Conservation (phyloP, 2,329 filamentous ascomycete species). For the Juglanconis oblonga region DNA sequence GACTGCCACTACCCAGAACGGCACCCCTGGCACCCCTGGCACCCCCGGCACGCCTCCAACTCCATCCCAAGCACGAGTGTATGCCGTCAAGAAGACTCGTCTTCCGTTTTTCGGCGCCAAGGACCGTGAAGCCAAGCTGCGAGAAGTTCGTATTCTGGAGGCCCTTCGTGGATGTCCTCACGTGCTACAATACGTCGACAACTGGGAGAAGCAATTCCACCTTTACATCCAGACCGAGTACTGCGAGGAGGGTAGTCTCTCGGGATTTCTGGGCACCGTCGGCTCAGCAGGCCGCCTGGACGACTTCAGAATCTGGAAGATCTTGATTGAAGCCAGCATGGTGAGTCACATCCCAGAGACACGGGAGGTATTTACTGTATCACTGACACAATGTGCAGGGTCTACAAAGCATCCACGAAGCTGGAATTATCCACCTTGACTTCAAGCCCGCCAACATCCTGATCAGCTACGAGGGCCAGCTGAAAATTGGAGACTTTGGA, state of each 20-base stretch:
- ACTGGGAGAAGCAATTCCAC: conserved; percentile 82
- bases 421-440: conserved; percentile 81
- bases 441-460: conserved; percentile 83
- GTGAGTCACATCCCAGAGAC: conserved; percentile 62
- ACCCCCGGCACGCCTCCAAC: conserved; percentile 38
- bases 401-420: conserved; percentile 83
- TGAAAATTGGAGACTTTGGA: conserved; percentile 86
- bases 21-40: conserved; percentile 42
- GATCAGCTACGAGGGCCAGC: conserved; percentile 73
- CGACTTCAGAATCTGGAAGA: conserved; percentile 98
- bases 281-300: conserved; percentile 84
- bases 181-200: conserved; percentile 77
- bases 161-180: conserved; percentile 79
- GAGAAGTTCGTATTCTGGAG: conserved; percentile 78
- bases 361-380: not conserved
- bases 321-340: conserved; percentile 79
- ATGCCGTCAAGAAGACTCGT: conserved; percentile 91
- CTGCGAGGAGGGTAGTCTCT: conserved; percentile 89
- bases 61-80: conserved; percentile 60
- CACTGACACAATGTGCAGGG: conserved; percentile 55
- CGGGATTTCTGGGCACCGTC: conserved; percentile 78
- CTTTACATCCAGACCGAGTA: conserved; percentile 98
- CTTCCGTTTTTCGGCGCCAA: conserved; percentile 73
- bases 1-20: conserved; percentile 39
- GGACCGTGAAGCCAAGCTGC: conserved; percentile 79